Percentiles rank a stretch among this genome's conserved stretches.
Evolutionary conservation across 768 basidiomycete genomes (phyloP).

Genomic region (Leccinum disarticulatum): DNA sequence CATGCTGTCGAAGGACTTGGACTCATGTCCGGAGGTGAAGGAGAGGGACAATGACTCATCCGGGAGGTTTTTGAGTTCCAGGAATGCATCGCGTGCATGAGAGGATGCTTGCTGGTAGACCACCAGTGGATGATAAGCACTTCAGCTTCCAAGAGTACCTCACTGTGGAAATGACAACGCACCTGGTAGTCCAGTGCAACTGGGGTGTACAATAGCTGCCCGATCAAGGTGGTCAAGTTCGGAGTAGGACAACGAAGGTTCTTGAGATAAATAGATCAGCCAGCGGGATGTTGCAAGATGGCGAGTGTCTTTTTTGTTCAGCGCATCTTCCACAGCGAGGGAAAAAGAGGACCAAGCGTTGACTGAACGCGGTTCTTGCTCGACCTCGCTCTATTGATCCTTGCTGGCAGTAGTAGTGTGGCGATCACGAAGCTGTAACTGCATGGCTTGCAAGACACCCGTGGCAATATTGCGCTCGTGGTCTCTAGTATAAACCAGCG

Average conservation of each 20-base stretch:
- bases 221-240: conserved; percentile 43
- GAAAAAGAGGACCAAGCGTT: conserved; percentile 22
- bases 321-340: conserved; percentile 19
- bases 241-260: conserved; percentile 23
- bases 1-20: too few relatives aligned
- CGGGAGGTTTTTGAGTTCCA: too few relatives aligned
- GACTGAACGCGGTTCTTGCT: conserved; percentile 29
- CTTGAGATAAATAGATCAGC: conserved; percentile 37
- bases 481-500: conserved; percentile 36
- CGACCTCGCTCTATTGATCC: conserved; percentile 18
- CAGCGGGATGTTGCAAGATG: conserved; percentile 19
- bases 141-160: too few relatives aligned
- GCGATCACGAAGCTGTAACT: conserved; percentile 58
- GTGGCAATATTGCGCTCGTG: conserved; percentile 33
- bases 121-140: too few relatives aligned
- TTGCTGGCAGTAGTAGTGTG: conserved; percentile 43
- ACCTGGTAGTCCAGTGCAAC: too few relatives aligned
- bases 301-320: conserved; percentile 4
- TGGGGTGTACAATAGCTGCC: too few relatives aligned
- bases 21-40: too few relatives aligned
- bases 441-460: conserved; percentile 61
- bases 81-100: too few relatives aligned
- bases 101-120: too few relatives aligned
- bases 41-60: too few relatives aligned
- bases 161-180: too few relatives aligned